phyloP scores from a whole-genome alignment of 441 rosid genomes.

The Croton setiger region DNA sequence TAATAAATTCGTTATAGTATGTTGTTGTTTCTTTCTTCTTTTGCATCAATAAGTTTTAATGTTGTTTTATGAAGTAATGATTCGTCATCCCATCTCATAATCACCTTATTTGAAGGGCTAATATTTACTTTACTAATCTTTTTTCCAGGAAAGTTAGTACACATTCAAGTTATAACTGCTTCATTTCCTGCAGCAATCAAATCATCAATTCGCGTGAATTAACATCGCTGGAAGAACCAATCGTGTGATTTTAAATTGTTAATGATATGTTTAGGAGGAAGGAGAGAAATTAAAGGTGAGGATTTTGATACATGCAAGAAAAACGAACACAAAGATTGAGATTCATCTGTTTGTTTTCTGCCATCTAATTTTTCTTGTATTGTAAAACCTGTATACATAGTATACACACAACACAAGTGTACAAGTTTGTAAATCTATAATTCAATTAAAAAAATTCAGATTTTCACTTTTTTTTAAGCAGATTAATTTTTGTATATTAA shows the following conservation, averaged over 20 bases:
- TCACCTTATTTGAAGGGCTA: not conserved
- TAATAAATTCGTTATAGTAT: not conserved
- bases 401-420: slow-evolving; percentile 3
- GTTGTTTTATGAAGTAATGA: not conserved
- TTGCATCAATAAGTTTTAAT: not conserved
- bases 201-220: slow-evolving; percentile 19
- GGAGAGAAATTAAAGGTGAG: not conserved
- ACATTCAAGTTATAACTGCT: not conserved
- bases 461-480: not conserved
- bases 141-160: not conserved
- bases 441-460: not conserved
- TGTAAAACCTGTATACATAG: slow-evolving; percentile 22
- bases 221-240: slow-evolving; percentile 8
- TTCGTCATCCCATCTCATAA: too few relatives aligned
- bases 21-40: not conserved
- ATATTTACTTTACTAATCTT: not conserved
- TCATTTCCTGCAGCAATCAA: slow-evolving; percentile 30
- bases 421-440: slow-evolving; percentile 22
- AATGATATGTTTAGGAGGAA: not conserved
- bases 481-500: not conserved
- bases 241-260: not conserved
- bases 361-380: not conserved
- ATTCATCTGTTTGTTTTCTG: slow-evolving; percentile 1
- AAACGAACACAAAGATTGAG: not conserved
- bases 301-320: slow-evolving; percentile 4